Conservation (phyloP, 352 stramenopile genomes). For the Globisporangium cystogenes region DNA sequence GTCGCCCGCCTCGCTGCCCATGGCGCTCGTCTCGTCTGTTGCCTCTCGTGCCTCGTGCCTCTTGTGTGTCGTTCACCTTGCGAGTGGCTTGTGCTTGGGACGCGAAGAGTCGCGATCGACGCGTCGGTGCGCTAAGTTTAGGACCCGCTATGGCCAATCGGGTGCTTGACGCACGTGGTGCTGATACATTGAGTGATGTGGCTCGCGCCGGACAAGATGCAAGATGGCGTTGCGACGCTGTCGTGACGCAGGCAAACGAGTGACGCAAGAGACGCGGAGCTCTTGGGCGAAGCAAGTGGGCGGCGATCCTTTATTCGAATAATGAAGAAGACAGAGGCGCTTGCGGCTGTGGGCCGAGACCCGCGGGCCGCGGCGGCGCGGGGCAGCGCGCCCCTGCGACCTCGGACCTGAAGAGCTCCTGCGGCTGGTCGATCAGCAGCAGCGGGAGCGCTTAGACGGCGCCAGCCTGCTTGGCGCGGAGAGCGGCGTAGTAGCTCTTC, state of each 20-base stretch:
- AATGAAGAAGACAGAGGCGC: constrained; percentile 20
- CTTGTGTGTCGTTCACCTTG: too few species aligned
- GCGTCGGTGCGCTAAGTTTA: too few species aligned
- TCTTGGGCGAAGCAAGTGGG: constrained; percentile 37
- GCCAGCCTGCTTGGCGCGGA: constrained; percentile 93
- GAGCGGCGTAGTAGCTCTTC: constrained; percentile 96
- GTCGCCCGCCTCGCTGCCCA: constrained; percentile 32
- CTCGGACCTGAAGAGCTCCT: constrained; percentile 33
- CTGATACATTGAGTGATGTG: too few species aligned
- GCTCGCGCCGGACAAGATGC: too few species aligned
- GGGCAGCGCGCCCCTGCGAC: constrained; percentile 14
- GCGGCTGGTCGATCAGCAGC: constrained; percentile 12
- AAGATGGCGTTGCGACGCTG: too few species aligned
- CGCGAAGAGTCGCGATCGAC: too few species aligned
- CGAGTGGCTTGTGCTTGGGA: too few species aligned
- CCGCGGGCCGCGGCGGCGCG: constrained; percentile 2
- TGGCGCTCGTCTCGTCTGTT: too few species aligned
- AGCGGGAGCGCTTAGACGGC: constrained; percentile 34
- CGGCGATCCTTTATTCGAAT: constrained; percentile 28
- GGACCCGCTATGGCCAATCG: too few species aligned
- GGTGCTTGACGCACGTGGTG: too few species aligned
- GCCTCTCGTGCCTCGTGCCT: too few species aligned
- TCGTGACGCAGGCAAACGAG: constrained; percentile 8
- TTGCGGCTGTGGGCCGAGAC: constrained; percentile 11
- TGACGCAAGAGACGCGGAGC: too few species aligned